Evolutionary conservation across 176 grass and related monocot genomes (phyloP).

Genomic region (Oryza rufipogon): DNA sequence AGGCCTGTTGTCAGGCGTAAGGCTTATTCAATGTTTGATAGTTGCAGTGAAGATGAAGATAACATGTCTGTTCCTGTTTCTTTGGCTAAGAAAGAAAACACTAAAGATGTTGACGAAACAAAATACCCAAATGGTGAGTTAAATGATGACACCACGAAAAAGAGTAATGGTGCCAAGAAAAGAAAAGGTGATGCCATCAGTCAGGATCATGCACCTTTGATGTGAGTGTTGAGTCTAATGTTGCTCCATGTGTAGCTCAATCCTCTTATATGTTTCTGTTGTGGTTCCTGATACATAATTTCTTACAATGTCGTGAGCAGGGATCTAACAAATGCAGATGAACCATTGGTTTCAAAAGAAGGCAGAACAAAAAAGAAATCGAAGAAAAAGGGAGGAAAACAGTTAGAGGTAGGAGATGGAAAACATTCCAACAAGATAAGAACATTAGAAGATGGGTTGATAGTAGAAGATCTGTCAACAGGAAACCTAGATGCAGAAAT

Average conservation of each 20-base stretch:
- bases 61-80: slow-evolving; percentile 45
- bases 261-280: neutral
- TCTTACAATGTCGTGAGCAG: slow-evolving; percentile 39
- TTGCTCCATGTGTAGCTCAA: neutral
- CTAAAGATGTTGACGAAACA: slow-evolving; percentile 29
- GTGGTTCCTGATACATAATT: slow-evolving; percentile 2
- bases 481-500: slow-evolving; percentile 66
- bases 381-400: slow-evolving; percentile 55
- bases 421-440: slow-evolving; percentile 50
- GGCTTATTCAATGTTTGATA: slow-evolving; percentile 44
- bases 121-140: neutral
- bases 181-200: slow-evolving; percentile 45
- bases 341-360: slow-evolving; percentile 31
- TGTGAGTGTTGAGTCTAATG: slow-evolving; percentile 29
- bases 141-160: slow-evolving; percentile 25
- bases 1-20: slow-evolving; percentile 50
- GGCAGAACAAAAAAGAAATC: slow-evolving; percentile 63
- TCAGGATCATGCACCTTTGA: slow-evolving; percentile 36
- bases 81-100: slow-evolving; percentile 41
- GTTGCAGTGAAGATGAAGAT: slow-evolving; percentile 85
- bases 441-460: slow-evolving; percentile 72
- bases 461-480: slow-evolving; percentile 78
- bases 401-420: slow-evolving; percentile 33
- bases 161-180: slow-evolving; percentile 25
- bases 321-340: slow-evolving; percentile 32